Base-by-base conservation (phyloP, 2,329 filamentous ascomycete genomes). In the Aureobasidium sp. region DNA sequence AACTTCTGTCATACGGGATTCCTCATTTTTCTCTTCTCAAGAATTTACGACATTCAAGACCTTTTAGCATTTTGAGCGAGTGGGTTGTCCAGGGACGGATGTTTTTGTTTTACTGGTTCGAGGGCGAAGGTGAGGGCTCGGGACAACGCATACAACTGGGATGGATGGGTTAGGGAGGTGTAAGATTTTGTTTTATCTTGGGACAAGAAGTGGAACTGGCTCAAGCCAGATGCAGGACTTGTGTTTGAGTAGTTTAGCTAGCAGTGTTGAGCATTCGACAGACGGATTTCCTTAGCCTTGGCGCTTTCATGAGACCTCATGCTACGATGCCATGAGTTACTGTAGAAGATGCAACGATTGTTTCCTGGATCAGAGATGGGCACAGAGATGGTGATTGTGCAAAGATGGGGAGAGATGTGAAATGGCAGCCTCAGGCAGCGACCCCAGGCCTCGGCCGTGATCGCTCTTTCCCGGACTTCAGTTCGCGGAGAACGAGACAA, bases 21-120 rank as follows among this genome's bases (percentile, higher is more conserved):
- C 7, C 22, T 29, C 14, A 17, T 35, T 35, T 22, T 12, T 9
- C 22, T 49, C 19, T 60, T 49, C 29, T 27, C 29, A 48, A 60
- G 44, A 33, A 22, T 60, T 50, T 60, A 48, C 49, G 44, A 50
- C 35, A 27, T 60, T 50, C 45, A 42, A 44, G 48, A 60, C 48
- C 17, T 52, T 50, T 44, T 39, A 60, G 56, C 56, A 45, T 60
- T 60, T 49, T 50, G 47, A 60, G 58, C 58, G 58, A 60, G 37
- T 56, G 39, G 31, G 31, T 2, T 33, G 31, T 33, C 31, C 31
- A 33, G 9, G 37, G 39, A 29, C n/a, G 49, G 45, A 24, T 15
- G 5, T n/a, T 35, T 37, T 52, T 39, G 31, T 27, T 37, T 52
- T 19, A 12, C 14, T 12, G 33, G 24, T 19, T 24, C 19, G 22